A percentile compares a stretch with the other conserved stretches of the same genome.
Conservation (phyloP, 148 eudicot species). For the Diospyros lotus region DNA sequence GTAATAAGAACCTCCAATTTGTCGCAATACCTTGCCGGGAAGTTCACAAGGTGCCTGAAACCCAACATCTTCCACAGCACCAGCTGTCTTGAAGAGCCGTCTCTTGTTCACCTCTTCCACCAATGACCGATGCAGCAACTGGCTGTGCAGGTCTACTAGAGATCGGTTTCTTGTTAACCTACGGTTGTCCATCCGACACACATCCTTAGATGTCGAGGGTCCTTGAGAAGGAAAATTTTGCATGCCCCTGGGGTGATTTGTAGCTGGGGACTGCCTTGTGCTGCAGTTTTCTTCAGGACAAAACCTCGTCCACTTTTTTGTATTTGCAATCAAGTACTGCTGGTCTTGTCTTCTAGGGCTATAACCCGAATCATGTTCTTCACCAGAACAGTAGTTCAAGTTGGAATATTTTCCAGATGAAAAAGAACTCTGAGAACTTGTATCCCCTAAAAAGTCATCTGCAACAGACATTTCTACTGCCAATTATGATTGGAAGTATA, state of each 20-base stretch:
- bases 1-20: neutral
- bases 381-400: constrained; percentile 32
- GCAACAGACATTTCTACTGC: constrained; percentile 16
- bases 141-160: constrained; percentile 44
- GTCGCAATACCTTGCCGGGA: constrained; percentile 13
- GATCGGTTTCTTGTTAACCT: constrained; percentile 37
- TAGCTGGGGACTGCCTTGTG: neutral
- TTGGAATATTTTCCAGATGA: constrained; percentile 33
- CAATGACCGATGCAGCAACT: constrained; percentile 38
- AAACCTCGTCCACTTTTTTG: constrained; percentile 26
- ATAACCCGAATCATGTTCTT: constrained; percentile 21
- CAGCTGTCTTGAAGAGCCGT: constrained; percentile 43
- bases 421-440: constrained; percentile 44
- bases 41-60: constrained; percentile 33
- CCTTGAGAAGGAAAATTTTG: constrained; percentile 16
- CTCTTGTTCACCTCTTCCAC: constrained; percentile 44
- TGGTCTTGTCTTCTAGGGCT: constrained; percentile 18
- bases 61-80: constrained; percentile 37
- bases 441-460: constrained; percentile 43
- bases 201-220: constrained; percentile 21
- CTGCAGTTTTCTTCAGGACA: constrained; percentile 17
- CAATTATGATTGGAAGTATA: neutral
- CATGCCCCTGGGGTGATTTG: constrained; percentile 7
- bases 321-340: neutral
- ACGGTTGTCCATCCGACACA: constrained; percentile 8